Evolutionary conservation across 2,329 filamentous ascomycete species (phyloP).

Genomic region (Colletotrichum lindemuthianum): DNA sequence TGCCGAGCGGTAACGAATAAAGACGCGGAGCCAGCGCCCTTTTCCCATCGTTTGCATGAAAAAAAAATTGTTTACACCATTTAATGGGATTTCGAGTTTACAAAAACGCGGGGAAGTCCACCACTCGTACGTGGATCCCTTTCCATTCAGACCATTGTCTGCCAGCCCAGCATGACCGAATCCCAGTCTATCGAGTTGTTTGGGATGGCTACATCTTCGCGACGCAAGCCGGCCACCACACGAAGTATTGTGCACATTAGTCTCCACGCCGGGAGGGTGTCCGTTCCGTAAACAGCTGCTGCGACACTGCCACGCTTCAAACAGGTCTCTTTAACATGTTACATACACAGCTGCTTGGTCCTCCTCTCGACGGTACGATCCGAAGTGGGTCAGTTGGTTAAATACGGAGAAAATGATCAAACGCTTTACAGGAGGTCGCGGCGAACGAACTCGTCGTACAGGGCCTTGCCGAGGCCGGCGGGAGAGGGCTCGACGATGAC

Average conservation of each 20-base stretch:
- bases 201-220: slow-evolving; percentile 9
- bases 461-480: slow-evolving; percentile 88
- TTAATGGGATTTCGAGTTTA: background rate
- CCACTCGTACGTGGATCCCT: background rate
- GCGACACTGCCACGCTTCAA: slow-evolving; percentile 24
- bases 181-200: slow-evolving; percentile 20
- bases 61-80: background rate
- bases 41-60: background rate
- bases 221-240: background rate
- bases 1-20: slow-evolving; percentile 15
- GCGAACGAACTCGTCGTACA: slow-evolving; percentile 96
- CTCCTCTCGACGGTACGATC: slow-evolving; percentile 13
- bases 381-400: slow-evolving; percentile 1
- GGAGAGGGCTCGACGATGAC: slow-evolving; percentile 97
- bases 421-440: slow-evolving; percentile 84
- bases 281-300: background rate
- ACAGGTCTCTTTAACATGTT: slow-evolving; percentile 33
- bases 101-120: background rate
- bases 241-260: background rate
- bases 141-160: too few relatives aligned
- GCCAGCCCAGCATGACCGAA: slow-evolving; percentile 13
- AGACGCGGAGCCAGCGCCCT: background rate
- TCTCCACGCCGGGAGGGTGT: slow-evolving; percentile 11
- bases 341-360: slow-evolving; percentile 33
- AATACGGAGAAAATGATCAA: background rate